Percentiles rank a stretch among this genome's conserved stretches.
Evolutionary conservation across 2,329 filamentous ascomycete species (phyloP).

Genomic region (Thermoascus crustaceus): DNA sequence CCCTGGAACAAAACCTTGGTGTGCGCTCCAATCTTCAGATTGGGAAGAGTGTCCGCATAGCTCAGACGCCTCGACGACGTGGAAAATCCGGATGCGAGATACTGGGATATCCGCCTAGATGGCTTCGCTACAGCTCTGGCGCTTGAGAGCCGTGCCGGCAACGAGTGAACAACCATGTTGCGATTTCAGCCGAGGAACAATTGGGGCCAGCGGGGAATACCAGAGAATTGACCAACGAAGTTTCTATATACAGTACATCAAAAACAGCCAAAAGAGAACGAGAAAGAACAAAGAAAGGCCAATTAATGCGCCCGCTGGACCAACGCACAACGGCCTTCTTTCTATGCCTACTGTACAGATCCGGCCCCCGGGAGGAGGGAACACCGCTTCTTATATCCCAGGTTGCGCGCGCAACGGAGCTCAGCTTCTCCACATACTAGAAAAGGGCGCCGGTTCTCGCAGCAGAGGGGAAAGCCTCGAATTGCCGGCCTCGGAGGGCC

Average conservation of each 20-base stretch:
- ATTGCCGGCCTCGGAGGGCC: too few relatives aligned
- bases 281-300: too few relatives aligned
- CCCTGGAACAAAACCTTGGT: slow-evolving; percentile 64
- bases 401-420: too few relatives aligned
- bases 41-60: slow-evolving; percentile 56
- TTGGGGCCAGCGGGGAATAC: neutral
- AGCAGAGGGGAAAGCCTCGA: too few relatives aligned
- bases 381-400: too few relatives aligned
- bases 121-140: slow-evolving; percentile 3
- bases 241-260: neutral
- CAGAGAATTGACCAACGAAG: too few relatives aligned
- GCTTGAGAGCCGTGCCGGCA: slow-evolving; percentile 16
- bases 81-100: slow-evolving; percentile 19
- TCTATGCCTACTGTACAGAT: too few relatives aligned
- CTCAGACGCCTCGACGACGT: slow-evolving; percentile 19
- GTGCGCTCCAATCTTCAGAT: slow-evolving; percentile 58
- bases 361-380: too few relatives aligned
- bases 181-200: neutral
- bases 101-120: slow-evolving; percentile 4
- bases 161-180: slow-evolving; percentile 14
- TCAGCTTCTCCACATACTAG: too few relatives aligned
- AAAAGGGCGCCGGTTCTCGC: too few relatives aligned
- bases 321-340: too few relatives aligned
- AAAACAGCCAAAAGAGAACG: neutral
- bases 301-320: too few relatives aligned